Percentiles rank a stretch among this genome's conserved stretches.
Evolutionary conservation across 2,329 filamentous ascomycete species (phyloP).

Genomic region (Colletotrichum musae): DNA sequence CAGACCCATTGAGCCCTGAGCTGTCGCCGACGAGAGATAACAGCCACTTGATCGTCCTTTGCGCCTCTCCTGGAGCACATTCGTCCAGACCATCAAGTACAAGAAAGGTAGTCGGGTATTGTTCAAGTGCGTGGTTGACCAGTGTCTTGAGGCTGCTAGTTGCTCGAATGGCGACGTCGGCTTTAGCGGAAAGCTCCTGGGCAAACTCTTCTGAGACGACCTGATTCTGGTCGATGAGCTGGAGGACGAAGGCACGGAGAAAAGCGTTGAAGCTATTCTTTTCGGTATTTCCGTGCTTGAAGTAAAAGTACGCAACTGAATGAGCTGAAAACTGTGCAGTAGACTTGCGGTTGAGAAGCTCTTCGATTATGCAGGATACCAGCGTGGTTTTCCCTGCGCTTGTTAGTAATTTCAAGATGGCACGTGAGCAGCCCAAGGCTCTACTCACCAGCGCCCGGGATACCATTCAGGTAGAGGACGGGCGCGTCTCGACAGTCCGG

Average conservation of each 20-base stretch:
- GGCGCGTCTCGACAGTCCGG: neutral
- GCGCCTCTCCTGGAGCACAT: neutral
- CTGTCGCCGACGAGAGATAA: neutral
- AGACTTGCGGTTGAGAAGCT: neutral
- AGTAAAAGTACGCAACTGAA: conserved; percentile 5
- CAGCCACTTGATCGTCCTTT: neutral
- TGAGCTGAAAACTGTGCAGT: neutral
- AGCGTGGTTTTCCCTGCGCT: conserved; percentile 5
- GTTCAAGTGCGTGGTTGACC: neutral
- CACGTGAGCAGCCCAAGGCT: neutral
- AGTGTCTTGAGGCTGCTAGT: neutral
- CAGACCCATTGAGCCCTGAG: neutral
- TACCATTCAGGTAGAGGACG: neutral
- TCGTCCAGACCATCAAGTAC: conserved; percentile 4
- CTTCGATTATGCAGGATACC: neutral
- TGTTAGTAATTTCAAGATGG: neutral
- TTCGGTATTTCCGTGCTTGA: neutral
- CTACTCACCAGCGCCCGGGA: neutral
- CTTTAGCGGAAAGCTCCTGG: neutral
- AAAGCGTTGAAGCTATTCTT: neutral
- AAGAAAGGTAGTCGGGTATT: neutral
- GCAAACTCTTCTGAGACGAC: neutral
- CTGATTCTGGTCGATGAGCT: neutral
- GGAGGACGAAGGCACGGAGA: neutral
- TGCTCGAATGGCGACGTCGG: neutral